A percentile compares a stretch with the other conserved stretches of the same genome.
Evolutionary conservation across 345 rosid species (phyloP).

Genomic region (Rhizophora mangle): DNA sequence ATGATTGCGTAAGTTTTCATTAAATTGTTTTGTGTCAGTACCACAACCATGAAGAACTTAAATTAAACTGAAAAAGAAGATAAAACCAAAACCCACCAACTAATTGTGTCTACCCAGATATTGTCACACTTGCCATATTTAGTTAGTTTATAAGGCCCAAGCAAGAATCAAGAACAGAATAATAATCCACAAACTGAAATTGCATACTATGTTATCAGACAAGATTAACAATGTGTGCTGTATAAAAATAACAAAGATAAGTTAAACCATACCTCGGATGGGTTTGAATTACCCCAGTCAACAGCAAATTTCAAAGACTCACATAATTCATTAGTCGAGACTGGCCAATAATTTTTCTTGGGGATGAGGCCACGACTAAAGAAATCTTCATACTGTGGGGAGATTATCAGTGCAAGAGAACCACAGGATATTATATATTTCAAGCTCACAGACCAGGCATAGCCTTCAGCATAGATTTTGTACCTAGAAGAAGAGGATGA

Average conservation of each 20-base stretch:
- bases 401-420: slow-evolving; percentile 67
- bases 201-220: neutral
- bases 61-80: too few species aligned
- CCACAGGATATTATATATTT: slow-evolving; percentile 88
- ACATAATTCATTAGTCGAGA: slow-evolving; percentile 61
- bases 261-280: slow-evolving; percentile 44
- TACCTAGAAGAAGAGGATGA: slow-evolving; percentile 42
- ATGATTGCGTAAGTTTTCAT: too few species aligned
- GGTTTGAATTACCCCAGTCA: slow-evolving; percentile 81
- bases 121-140: too few species aligned
- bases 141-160: neutral
- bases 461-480: slow-evolving; percentile 95
- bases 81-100: too few species aligned
- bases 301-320: slow-evolving; percentile 69
- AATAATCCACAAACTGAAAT: neutral
- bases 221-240: neutral
- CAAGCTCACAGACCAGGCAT: slow-evolving; percentile 94
- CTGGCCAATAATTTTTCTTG: slow-evolving; percentile 73
- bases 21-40: too few species aligned
- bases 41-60: too few species aligned
- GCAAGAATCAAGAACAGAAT: neutral
- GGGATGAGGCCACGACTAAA: slow-evolving; percentile 84
- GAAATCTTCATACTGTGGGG: slow-evolving; percentile 88
- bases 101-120: too few species aligned
- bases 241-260: neutral